Conservation (phyloP, 176 grass and related monocot species). For the Pontederia crassipes region DNA sequence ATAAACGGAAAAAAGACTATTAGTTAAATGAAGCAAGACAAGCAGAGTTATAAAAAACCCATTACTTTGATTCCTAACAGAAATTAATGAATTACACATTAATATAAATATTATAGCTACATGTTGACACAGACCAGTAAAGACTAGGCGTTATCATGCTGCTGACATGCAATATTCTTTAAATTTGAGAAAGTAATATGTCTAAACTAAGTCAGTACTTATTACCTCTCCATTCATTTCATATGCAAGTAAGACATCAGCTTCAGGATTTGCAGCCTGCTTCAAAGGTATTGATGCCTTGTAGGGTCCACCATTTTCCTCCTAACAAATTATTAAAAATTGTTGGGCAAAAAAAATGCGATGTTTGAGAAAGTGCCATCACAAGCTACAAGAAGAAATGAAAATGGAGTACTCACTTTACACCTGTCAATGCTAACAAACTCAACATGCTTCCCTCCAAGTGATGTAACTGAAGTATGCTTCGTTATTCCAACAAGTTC, state of each 20-base stretch:
- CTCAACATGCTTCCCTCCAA: conserved; percentile 21
- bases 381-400: not conserved
- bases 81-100: no score
- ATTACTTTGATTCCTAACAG: no score
- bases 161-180: not conserved
- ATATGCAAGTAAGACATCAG: conserved; percentile 96
- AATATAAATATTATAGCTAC: no score
- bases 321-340: conserved; percentile 38
- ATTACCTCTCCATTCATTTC: conserved; percentile 99
- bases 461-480: not conserved
- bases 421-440: conserved; percentile 19
- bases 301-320: conserved; percentile 95
- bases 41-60: no score
- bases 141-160: not conserved
- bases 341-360: not conserved
- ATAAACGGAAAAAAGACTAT: no score
- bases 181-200: not conserved
- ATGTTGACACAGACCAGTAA: not conserved
- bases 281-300: conserved; percentile 87
- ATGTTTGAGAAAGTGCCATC: not conserved
- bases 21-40: no score
- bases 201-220: not conserved
- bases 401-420: conserved; percentile 2
- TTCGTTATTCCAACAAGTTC: conserved; percentile 15
- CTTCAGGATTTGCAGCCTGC: conserved; percentile 80